Conservation (phyloP, 179 eudicot genomes). For the Spergularia azorica region DNA sequence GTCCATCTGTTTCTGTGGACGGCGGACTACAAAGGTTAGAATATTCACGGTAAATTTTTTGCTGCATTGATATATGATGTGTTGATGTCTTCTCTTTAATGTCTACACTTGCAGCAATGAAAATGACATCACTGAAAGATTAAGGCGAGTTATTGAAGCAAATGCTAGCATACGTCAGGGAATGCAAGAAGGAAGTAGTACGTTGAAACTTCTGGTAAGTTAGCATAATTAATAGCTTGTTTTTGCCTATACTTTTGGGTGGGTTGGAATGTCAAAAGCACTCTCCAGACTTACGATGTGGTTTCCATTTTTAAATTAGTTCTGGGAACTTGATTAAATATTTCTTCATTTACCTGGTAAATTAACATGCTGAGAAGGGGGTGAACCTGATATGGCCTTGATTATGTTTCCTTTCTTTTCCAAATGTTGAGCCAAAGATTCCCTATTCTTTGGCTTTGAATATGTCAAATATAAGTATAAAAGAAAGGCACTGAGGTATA, state of each 20-base stretch:
- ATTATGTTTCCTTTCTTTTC: too few species aligned
- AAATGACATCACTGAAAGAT: conserved; percentile 78
- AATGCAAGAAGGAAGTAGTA: conserved; percentile 44
- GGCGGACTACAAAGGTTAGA: conserved; percentile 73
- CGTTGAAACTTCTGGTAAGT: conserved; percentile 55
- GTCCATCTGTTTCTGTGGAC: conserved; percentile 89
- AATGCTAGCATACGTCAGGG: conserved; percentile 70
- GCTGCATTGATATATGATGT: neutral
- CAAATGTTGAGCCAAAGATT: too few species aligned
- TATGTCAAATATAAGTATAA: too few species aligned
- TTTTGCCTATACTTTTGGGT: neutral
- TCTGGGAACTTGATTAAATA: neutral
- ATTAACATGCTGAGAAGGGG: too few species aligned
- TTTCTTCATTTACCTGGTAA: neutral
- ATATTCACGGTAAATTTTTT: neutral
- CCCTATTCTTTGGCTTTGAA: too few species aligned
- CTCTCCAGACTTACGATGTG: neutral
- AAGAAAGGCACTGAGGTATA: too few species aligned
- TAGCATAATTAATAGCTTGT: neutral
- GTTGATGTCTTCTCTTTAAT: conserved; percentile 19
- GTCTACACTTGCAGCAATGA: conserved; percentile 70
- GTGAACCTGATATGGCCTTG: too few species aligned
- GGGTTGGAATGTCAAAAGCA: neutral
- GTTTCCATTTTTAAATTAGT: neutral
- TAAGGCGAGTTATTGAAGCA: conserved; percentile 65